Evolutionary conservation across 495 filamentous ascomycete genomes (phyloP).

Genomic region (Penicillium crystallinum): DNA sequence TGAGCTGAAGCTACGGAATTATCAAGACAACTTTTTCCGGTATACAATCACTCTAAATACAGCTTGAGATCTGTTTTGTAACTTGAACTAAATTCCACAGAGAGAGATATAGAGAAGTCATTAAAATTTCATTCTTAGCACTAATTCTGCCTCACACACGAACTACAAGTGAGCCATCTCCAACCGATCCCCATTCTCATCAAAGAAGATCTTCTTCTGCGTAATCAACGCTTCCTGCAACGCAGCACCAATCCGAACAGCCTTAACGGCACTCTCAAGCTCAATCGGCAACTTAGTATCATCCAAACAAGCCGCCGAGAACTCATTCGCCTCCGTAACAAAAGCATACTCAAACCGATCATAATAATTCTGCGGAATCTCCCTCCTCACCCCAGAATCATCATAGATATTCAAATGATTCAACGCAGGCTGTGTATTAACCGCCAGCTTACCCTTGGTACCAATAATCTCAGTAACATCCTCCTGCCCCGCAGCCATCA

Average conservation of each 20-base stretch:
- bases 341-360: constrained; percentile 60
- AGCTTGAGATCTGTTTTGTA: too few relatives aligned
- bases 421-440: constrained; percentile 49
- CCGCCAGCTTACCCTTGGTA: constrained; percentile 53
- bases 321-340: constrained; percentile 58
- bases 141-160: neutral
- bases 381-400: constrained; percentile 42
- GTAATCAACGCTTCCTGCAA: constrained; percentile 54
- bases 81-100: too few relatives aligned
- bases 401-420: constrained; percentile 52
- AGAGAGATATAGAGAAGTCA: neutral
- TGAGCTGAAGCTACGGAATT: too few relatives aligned
- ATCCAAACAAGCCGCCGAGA: constrained; percentile 51
- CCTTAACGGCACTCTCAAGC: constrained; percentile 50
- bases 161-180: constrained; percentile 13
- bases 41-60: too few relatives aligned
- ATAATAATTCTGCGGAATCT: constrained; percentile 56
- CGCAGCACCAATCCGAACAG: constrained; percentile 55
- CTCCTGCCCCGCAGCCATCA: constrained; percentile 62
- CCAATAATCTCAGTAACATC: constrained; percentile 62
- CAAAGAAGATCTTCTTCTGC: constrained; percentile 56
- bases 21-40: too few relatives aligned
- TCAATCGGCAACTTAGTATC: constrained; percentile 48
- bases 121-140: neutral
- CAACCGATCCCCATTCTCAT: constrained; percentile 41